Evolutionary conservation across 805 yeast genomes (phyloP), one percentile per base, ranked within the genome.

Genomic region (Pichia cabralensis): DNA sequence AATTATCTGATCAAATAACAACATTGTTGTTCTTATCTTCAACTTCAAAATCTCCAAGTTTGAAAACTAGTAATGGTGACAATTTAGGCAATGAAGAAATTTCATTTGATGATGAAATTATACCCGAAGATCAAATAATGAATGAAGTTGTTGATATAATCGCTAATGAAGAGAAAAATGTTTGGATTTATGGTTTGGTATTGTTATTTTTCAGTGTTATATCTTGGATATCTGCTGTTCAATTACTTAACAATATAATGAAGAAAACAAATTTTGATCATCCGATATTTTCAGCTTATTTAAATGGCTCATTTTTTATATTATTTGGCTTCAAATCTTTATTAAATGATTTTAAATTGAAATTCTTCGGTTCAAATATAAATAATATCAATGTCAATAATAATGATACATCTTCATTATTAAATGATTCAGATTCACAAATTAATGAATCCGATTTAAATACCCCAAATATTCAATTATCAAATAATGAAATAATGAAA

Each of bases 181-280:
- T 63, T 39, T 71, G 65, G 59, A 42, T 52, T n/a, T 51, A 58
- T 15, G 78, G 78, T 2, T 46, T 67, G 5, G 22, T 61, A 8
- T 51, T 67, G 23, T 52, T 71, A 22, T 46, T 62, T 8, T 32
- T 67, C 4, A 66, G 69, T 2, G 58, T 71, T 8, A 36, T 54
- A 8, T 58, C 71, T 1, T 71, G 76, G 75, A 60, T 71, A 24
- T 35, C 60, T 3, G 71, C 74, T 1, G 53, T 67, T 14, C 75
- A 71, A 41, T 40, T 71, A 41, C 67, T 67, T 29, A 71, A 69
- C 40, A 47, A 56, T 5, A 65, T 69, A n/a, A 50, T 70, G 39
- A 71, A 71, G 39, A 65, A 64, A 20, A 67, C 61, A 17, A 62
- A 60, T 10, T 71, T 63, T 44, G 60, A 55, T 23, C 73, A 70